These are phyloP conservation scores for Tubosaeta brunneosetosa DNA, from an alignment of 768 basidiomycete genomes.

Conservation along the genomic window DNA sequence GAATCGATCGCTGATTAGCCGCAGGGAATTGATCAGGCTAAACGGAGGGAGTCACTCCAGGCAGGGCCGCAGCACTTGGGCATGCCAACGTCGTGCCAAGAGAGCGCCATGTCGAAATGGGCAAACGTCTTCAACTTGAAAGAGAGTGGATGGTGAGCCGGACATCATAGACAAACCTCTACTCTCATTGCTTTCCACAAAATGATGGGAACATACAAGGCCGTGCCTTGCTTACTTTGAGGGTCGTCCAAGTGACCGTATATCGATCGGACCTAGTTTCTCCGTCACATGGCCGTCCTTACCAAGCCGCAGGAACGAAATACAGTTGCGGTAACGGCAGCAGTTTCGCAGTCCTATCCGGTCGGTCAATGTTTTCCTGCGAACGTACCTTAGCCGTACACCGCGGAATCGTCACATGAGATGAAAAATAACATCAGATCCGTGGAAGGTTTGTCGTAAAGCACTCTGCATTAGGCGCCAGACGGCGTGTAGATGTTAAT, in stretches of 20 bases:
- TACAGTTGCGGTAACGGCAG: neutral
- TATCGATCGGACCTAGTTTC: neutral
- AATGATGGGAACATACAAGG: neutral
- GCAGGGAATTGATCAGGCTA: neutral
- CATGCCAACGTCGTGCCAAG: too few species aligned
- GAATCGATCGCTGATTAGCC: neutral
- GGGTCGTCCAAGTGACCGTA: neutral
- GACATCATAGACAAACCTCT: neutral
- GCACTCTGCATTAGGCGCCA: neutral
- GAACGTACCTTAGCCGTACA: neutral
- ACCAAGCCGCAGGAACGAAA: neutral
- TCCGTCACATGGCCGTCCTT: neutral
- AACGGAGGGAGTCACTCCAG: neutral
- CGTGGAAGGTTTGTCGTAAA: neutral
- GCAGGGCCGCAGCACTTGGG: too few species aligned
- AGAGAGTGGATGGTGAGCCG: neutral
- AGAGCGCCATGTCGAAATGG: too few species aligned
- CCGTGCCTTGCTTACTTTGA: neutral
- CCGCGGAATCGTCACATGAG: neutral
- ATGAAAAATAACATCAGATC: neutral
- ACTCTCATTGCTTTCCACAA: neutral
- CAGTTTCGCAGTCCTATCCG: neutral
- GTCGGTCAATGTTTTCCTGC: neutral
- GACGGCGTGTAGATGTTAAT: neutral
- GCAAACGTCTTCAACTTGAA: neutral